Evolutionary conservation across 2,329 filamentous ascomycete species (phyloP).

Genomic region (Monosporascus sp.): DNA sequence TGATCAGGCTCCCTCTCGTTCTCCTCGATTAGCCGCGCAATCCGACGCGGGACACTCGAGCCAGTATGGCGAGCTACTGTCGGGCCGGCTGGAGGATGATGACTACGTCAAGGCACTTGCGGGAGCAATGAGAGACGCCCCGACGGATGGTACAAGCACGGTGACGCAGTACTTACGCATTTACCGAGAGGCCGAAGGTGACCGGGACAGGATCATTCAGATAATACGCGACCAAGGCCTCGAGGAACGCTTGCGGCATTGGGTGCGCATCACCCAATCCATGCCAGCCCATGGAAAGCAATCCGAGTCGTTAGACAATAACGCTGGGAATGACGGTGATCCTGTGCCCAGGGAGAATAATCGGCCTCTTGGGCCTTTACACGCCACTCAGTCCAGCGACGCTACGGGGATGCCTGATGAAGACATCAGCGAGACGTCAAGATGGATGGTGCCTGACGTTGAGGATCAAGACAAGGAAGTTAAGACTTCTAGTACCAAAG

Average conservation of each 20-base stretch:
- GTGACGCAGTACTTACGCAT: conserved; percentile 47
- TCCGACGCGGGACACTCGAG: neutral
- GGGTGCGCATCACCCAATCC: conserved; percentile 48
- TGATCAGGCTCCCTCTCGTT: neutral
- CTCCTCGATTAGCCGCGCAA: neutral
- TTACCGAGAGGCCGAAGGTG: conserved; percentile 55
- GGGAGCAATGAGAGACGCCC: conserved; percentile 3
- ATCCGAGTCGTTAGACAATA: neutral
- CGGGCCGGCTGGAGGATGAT: neutral
- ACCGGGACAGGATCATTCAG: conserved; percentile 52
- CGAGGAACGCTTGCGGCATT: conserved; percentile 53
- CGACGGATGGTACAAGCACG: conserved; percentile 16
- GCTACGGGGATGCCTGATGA: neutral
- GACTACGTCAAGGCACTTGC: neutral
- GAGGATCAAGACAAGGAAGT: neutral
- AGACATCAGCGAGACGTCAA: neutral
- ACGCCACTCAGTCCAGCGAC: neutral
- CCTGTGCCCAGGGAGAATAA: neutral
- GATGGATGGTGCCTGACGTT: neutral
- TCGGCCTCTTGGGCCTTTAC: neutral
- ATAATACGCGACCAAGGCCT: conserved; percentile 58
- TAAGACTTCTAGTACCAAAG: neutral
- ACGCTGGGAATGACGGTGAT: neutral
- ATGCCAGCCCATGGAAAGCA: conserved; percentile 14
- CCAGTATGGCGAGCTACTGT: neutral